Percentiles rank a stretch among this genome's conserved stretches.
Evolutionary conservation across 129 eudicot species (phyloP).

Genomic region (Oenanthe sinensis): DNA sequence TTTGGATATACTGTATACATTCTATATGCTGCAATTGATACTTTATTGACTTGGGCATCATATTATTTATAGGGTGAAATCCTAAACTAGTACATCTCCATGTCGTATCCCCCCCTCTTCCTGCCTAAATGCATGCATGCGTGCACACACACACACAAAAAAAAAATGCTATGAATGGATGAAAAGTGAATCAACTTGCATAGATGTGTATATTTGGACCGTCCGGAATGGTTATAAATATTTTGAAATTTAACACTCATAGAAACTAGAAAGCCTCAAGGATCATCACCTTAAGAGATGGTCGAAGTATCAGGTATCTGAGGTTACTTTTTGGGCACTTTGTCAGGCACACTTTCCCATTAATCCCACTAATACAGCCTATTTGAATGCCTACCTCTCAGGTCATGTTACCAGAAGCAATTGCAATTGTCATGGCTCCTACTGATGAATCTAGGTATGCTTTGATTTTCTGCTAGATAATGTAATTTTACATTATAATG

Average conservation of each 20-base stretch:
- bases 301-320: background rate
- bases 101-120: background rate
- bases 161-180: background rate
- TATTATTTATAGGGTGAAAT: background rate
- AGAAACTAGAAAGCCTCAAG: background rate
- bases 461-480: background rate
- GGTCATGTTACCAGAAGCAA: conserved; percentile 99
- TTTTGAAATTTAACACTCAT: background rate
- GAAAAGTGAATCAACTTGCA: background rate
- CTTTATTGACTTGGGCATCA: background rate
- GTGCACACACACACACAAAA: background rate
- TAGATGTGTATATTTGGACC: background rate
- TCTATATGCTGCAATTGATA: background rate
- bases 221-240: background rate
- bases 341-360: background rate
- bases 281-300: background rate
- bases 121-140: background rate
- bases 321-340: background rate
- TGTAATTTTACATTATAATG: background rate
- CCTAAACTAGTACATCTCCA: too few species aligned
- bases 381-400: conserved; percentile 22
- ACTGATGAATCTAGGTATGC: conserved; percentile 75
- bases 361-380: background rate
- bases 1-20: background rate
- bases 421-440: conserved; percentile 99